phyloP scores from a whole-genome alignment of 225 moss, liverwort and hornwort species.

The Physcomitrium patens region DNA sequence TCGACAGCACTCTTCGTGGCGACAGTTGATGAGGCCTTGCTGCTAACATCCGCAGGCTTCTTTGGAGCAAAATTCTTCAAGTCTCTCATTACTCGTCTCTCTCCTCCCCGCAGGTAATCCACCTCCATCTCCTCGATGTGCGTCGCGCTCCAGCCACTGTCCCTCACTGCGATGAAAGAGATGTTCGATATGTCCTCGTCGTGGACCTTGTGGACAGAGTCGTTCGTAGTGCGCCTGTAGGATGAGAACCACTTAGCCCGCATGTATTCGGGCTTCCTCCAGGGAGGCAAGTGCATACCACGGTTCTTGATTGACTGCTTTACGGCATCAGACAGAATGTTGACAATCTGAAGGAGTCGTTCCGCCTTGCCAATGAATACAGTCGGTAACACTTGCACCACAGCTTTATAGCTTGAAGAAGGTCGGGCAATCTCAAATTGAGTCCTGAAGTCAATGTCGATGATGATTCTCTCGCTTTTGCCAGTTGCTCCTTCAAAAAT shows the following conservation, averaged over 20 bases:
- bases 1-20: conserved; percentile 11
- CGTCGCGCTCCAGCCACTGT: conserved; percentile 45
- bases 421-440: conserved; percentile 90
- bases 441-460: conserved; percentile 71
- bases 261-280: conserved; percentile 81
- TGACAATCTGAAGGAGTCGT: conserved; percentile 70
- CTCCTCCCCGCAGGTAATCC: conserved; percentile 40
- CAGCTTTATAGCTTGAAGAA: conserved; percentile 53
- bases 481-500: conserved; percentile 42
- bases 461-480: conserved; percentile 52
- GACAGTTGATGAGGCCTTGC: conserved; percentile 26
- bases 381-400: conserved; percentile 60
- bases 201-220: conserved; percentile 30
- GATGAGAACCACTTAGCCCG: conserved; percentile 77
- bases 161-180: conserved; percentile 37
- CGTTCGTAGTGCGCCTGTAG: conserved; percentile 73
- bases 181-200: conserved; percentile 21
- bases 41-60: conserved; percentile 14
- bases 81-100: conserved; percentile 41
- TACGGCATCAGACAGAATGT: conserved; percentile 72
- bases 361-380: conserved; percentile 73
- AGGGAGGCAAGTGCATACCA: conserved; percentile 80
- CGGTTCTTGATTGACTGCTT: conserved; percentile 78
- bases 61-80: conserved; percentile 22
- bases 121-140: conserved; percentile 54